Evolutionary conservation across 805 yeast genomes (phyloP), one percentile per base, ranked within the genome.

Genomic region (Jamesozyma lodderae): DNA sequence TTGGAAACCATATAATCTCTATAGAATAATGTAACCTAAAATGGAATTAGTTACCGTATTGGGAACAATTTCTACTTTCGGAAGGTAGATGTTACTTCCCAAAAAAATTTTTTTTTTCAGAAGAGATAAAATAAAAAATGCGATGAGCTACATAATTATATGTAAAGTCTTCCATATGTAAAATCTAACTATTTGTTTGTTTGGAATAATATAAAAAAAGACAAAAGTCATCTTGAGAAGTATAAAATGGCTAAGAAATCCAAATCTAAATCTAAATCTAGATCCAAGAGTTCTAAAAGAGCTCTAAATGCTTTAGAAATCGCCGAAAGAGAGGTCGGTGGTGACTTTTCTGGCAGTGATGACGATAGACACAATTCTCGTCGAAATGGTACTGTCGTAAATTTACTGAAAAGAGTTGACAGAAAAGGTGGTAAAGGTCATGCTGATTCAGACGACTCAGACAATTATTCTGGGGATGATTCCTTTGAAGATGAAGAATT

Each of bases 401-500:
- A 64, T 40, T 54, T 67, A 11, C 49, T 58, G 32, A 63, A 52
- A 42, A 51, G 33, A 21, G 47, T 44, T 0, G 33, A 41, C 26
- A 35, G 37, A 10, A 10, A 31, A 7, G 19, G 20, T 28, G 31
- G n/a, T 4, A 29, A 21, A 10, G 40, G 31, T 14, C 35, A 46
- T 13, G 43, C 36, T 28, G 48, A 43, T 17, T 51, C 53, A 19
- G 62, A 53, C 15, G 55, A 52, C 4, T 44, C 38, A 27, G 59
- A 51, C 11, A 56, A 45, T 14, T 55, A 52, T 7, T 57, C 42
- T 1, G 55, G 46, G 10, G 62, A 47, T 5, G 61, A 54, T 2
- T 63, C 59, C 18, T 64, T 75, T 45, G 75, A 67, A 34, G 82
- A 77, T 50, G 83, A 77, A 52, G 83, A 82, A 43, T 65, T 82